Evolutionary conservation across 2,329 filamentous ascomycete genomes (phyloP).

Genomic region (Fusarium liriodendri): DNA sequence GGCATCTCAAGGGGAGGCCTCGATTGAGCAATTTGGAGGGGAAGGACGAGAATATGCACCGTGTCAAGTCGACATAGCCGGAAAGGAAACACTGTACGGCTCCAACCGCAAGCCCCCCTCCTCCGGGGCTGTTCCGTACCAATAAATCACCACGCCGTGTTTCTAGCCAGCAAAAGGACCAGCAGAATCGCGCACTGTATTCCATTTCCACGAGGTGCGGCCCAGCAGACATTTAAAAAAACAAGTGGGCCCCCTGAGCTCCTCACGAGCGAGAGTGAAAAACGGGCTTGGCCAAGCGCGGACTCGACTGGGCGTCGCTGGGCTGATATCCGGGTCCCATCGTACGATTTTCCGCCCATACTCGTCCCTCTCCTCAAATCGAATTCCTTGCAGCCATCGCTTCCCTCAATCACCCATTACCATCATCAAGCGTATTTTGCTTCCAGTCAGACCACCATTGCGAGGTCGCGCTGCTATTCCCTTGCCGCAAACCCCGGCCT

Average conservation of each 20-base stretch:
- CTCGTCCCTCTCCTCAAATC: constrained; percentile 41
- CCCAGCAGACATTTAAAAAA: constrained; percentile 4
- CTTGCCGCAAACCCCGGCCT: constrained; percentile 36
- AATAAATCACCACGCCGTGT: background rate
- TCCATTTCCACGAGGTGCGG: background rate
- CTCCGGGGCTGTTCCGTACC: constrained; percentile 6
- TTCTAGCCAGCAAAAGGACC: background rate
- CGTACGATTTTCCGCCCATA: constrained; percentile 46
- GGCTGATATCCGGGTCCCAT: constrained; percentile 46
- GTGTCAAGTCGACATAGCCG: background rate
- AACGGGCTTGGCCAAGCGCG: constrained; percentile 37
- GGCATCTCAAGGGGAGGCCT: background rate
- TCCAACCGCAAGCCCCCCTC: constrained; percentile 1
- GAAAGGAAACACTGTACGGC: background rate
- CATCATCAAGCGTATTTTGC: constrained; percentile 34
- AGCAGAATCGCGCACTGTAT: constrained; percentile 25
- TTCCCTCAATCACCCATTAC: constrained; percentile 40
- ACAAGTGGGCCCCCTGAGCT: constrained; percentile 29
- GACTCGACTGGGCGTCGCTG: constrained; percentile 40
- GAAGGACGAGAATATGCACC: background rate
- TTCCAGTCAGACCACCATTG: constrained; percentile 43
- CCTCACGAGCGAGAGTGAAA: constrained; percentile 12
- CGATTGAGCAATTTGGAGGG: background rate
- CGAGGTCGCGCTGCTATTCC: constrained; percentile 30
- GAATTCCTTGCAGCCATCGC: constrained; percentile 44